Evolutionary conservation across 2,329 filamentous ascomycete genomes (phyloP), one percentile per base, ranked within the genome.

Genomic region (Ophiostoma angusticollis): DNA sequence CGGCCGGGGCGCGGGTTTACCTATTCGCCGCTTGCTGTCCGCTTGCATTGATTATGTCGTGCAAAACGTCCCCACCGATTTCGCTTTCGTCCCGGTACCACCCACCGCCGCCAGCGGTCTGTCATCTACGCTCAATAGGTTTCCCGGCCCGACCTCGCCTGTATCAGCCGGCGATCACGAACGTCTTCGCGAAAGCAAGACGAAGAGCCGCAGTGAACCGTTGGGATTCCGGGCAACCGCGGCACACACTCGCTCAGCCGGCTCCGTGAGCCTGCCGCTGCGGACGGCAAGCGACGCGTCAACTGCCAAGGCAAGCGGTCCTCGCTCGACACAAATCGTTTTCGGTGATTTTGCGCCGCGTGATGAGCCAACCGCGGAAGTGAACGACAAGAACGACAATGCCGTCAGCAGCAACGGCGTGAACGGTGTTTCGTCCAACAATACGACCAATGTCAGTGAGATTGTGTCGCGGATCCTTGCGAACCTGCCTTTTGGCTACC

Each of bases 401-500:
- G n/a, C n/a, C n/a, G n/a, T n/a, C n/a, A 19, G 32, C 25, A 28
- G 34, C 31, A 32, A 39, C 19, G 41, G 29, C 31, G 30, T 35
- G 6, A 16, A 24, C 16, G 23, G 11, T 22, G 22, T 17, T 3
- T 2, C 29, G 4, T 29, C 13, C 6, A 18, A 29, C 3, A n/a
- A 9, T 24, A 17, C 50, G 46, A 46, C 65, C 22, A 65, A 67
- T 18, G 62, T 64, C 0, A 57, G 69, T 0, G 24, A 25, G 4
- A 16, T 30, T 7, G 59, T 86, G 5, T 85, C 82, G 0, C 75
- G 71, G 21, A 62, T 84, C 17, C 61, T 87, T 2, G 59, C 84
- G 37, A 83, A 82, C 29, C 59, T 86, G 6, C 82, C 82, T 0
- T 82, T 81, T 47, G 62, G 69, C 12, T 61, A 78, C 21, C 62